phyloP scores from a whole-genome alignment of 192 early-diverging fungal genomes.

The Mortierella hygrophila region DNA sequence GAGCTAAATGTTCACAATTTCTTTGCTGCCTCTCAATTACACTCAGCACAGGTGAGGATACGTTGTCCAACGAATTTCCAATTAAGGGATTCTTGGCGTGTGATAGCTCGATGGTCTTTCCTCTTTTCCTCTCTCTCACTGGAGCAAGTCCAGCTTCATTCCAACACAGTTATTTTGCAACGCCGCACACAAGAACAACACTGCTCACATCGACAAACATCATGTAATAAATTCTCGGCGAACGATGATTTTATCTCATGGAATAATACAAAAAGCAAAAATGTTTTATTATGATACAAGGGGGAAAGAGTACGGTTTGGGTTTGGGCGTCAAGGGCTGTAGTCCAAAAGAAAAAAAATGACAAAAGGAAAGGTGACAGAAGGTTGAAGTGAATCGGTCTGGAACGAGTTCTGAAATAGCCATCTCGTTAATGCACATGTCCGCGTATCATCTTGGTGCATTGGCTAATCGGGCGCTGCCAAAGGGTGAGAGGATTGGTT shows the following conservation, averaged over 20 bases:
- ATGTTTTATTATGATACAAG: not conserved
- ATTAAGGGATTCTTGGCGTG: not conserved
- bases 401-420: too few species aligned
- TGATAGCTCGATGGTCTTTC: not conserved
- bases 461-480: too few species aligned
- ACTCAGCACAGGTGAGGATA: not conserved
- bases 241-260: not conserved
- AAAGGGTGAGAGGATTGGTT: too few species aligned
- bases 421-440: too few species aligned
- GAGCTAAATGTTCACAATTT: not conserved
- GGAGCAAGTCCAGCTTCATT: not conserved
- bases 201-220: not conserved
- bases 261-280: too few species aligned
- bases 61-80: not conserved
- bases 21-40: not conserved
- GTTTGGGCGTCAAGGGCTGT: slow-evolving; percentile 3
- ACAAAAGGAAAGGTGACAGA: not conserved
- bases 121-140: not conserved
- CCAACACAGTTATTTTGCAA: not conserved
- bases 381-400: not conserved
- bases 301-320: not conserved
- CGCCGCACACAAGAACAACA: not conserved
- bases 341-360: not conserved
- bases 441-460: too few species aligned
- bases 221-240: not conserved